Conservation (phyloP, 306 rosid genomes). For the Prunus davidiana region DNA sequence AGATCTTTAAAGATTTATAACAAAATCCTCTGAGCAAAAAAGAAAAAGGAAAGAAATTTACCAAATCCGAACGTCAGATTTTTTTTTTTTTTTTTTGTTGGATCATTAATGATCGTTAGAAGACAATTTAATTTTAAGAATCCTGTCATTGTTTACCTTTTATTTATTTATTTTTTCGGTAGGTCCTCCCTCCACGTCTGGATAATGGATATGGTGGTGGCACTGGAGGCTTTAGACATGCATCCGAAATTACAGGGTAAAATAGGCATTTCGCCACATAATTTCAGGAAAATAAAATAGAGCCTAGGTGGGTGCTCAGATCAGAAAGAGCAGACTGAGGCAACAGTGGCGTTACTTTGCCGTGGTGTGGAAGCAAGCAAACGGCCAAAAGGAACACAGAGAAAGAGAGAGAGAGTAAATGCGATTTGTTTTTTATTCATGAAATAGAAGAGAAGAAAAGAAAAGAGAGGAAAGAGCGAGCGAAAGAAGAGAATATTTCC, state of each 20-base stretch:
- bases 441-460: neutral
- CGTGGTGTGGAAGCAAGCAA: slow-evolving; percentile 29
- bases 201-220: too few species aligned
- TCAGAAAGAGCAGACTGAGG: neutral
- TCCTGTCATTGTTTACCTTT: too few species aligned
- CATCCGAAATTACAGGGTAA: neutral
- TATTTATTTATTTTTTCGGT: too few species aligned
- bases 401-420: slow-evolving; percentile 1
- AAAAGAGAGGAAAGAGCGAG: neutral
- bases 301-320: neutral
- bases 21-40: neutral
- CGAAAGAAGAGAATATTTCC: neutral
- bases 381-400: neutral
- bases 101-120: neutral
- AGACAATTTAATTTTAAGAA: neutral
- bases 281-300: too few species aligned
- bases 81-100: too few species aligned
- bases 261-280: neutral
- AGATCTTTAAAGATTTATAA: neutral
- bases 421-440: slow-evolving; percentile 27
- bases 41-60: neutral
- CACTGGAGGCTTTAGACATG: too few species aligned
- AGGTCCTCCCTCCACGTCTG: too few species aligned
- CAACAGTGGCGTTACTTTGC: neutral
- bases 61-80: neutral